These are phyloP conservation scores for Neurospora sp. DNA, from an alignment of 495 filamentous ascomycete genomes.

Conservation along the genomic window DNA sequence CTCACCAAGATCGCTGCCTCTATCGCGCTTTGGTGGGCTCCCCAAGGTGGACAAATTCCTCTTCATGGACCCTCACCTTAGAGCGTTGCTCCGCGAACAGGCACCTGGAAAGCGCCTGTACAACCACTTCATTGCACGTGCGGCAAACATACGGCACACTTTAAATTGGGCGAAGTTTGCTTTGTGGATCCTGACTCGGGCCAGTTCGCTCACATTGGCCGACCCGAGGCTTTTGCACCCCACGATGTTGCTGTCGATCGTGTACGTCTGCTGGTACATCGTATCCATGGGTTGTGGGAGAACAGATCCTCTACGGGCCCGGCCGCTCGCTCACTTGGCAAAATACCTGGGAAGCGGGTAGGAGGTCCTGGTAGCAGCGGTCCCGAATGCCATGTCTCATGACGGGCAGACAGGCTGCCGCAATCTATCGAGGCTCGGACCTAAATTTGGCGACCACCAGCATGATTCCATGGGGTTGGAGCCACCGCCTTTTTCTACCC, in stretches of 20 bases:
- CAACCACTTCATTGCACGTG: slow-evolving; percentile 14
- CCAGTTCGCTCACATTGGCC: slow-evolving; percentile 25
- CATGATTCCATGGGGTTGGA: slow-evolving; percentile 1
- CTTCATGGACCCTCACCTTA: slow-evolving; percentile 13
- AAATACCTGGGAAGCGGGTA: slow-evolving; percentile 10
- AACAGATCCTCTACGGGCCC: slow-evolving; percentile 9
- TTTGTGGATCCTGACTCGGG: slow-evolving; percentile 17
- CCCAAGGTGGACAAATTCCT: slow-evolving; percentile 13
- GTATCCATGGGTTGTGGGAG: slow-evolving; percentile 8
- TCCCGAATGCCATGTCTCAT: slow-evolving; percentile 10
- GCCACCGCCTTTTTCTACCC: slow-evolving; percentile 3
- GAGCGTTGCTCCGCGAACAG: slow-evolving; percentile 6
- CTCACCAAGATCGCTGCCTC: slow-evolving; percentile 17
- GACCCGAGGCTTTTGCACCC: slow-evolving; percentile 16
- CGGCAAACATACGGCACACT: slow-evolving; percentile 17
- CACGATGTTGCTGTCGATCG: slow-evolving; percentile 31
- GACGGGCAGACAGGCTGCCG: slow-evolving; percentile 11
- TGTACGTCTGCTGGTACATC: slow-evolving; percentile 17
- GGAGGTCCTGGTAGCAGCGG: slow-evolving; percentile 5
- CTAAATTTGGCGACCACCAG: slow-evolving; percentile 11
- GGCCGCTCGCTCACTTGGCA: slow-evolving; percentile 10
- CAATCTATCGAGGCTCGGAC: slow-evolving; percentile 1
- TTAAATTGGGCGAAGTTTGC: slow-evolving; percentile 22
- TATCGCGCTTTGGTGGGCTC: slow-evolving; percentile 13
- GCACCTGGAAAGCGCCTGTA: slow-evolving; percentile 13